Percentiles rank a stretch among this genome's conserved stretches.
Conservation (phyloP, 495 filamentous ascomycete species). For the Echria macrotheca region DNA sequence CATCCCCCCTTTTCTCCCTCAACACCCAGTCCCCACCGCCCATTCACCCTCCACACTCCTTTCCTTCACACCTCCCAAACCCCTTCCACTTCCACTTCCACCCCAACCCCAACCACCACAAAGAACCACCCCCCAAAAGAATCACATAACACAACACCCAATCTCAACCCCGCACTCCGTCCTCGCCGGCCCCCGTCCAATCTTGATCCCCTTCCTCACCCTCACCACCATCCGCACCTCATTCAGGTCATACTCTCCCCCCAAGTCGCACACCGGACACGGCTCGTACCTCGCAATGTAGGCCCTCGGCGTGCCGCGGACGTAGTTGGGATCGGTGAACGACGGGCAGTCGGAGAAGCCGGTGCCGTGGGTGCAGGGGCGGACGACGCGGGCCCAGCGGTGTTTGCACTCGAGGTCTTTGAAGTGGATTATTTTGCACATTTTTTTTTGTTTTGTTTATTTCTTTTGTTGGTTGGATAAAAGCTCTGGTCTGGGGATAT, state of each 20-base stretch:
- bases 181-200: slow-evolving; percentile 34
- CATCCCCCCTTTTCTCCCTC: not conserved
- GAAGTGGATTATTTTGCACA: slow-evolving; percentile 31
- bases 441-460: slow-evolving; percentile 5
- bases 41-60: too few relatives aligned
- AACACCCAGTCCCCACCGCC: too few relatives aligned
- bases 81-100: not conserved
- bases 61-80: not conserved
- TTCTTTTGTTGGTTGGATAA: not conserved
- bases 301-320: not conserved
- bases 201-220: slow-evolving; percentile 24
- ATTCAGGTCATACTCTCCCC: slow-evolving; percentile 33
- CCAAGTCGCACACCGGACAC: slow-evolving; percentile 27
- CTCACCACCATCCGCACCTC: slow-evolving; percentile 28
- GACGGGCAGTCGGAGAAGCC: slow-evolving; percentile 36
- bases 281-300: not conserved
- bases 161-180: slow-evolving; percentile 32
- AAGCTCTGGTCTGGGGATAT: too few relatives aligned
- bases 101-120: slow-evolving; percentile 23
- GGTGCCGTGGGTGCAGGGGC: slow-evolving; percentile 30
- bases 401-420: slow-evolving; percentile 32
- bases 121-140: slow-evolving; percentile 13
- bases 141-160: slow-evolving; percentile 16
- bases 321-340: slow-evolving; percentile 1
- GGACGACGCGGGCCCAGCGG: slow-evolving; percentile 31